These are phyloP conservation scores for Picea glauca DNA, from an alignment of 75 land plant species.

Conservation along the genomic window DNA sequence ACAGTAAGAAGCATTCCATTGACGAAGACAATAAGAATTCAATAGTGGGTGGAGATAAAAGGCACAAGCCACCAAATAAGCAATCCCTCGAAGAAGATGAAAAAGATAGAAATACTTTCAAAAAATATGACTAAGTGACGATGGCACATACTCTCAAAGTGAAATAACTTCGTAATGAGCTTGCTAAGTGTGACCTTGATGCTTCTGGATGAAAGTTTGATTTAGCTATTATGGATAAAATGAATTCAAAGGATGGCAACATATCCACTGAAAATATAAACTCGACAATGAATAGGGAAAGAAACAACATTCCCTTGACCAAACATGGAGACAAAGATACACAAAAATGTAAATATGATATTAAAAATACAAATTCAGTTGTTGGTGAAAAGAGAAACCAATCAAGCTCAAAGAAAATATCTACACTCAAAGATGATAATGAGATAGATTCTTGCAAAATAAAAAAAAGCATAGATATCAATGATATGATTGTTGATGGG, in stretches of 20 bases:
- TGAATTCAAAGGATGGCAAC: constrained; percentile 8
- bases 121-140: background rate
- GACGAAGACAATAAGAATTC: background rate
- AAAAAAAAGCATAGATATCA: constrained; percentile 1
- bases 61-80: background rate
- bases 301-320: background rate
- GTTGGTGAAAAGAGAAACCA: background rate
- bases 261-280: background rate
- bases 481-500: constrained; percentile 13
- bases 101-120: background rate
- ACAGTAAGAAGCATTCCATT: background rate
- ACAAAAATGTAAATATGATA: background rate
- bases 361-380: background rate
- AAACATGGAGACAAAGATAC: background rate
- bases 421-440: background rate
- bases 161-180: constrained; percentile 55
- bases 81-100: background rate
- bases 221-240: constrained; percentile 41
- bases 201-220: constrained; percentile 55
- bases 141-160: constrained; percentile 19
- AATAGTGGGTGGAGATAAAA: background rate
- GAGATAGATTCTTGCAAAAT: constrained; percentile 4
- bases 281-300: background rate
- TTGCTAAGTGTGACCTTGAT: constrained; percentile 54
- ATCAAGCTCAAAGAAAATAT: no score